Base-by-base conservation (phyloP, 2,329 filamentous ascomycete genomes). In the Aspergillus novofumigatus region DNA sequence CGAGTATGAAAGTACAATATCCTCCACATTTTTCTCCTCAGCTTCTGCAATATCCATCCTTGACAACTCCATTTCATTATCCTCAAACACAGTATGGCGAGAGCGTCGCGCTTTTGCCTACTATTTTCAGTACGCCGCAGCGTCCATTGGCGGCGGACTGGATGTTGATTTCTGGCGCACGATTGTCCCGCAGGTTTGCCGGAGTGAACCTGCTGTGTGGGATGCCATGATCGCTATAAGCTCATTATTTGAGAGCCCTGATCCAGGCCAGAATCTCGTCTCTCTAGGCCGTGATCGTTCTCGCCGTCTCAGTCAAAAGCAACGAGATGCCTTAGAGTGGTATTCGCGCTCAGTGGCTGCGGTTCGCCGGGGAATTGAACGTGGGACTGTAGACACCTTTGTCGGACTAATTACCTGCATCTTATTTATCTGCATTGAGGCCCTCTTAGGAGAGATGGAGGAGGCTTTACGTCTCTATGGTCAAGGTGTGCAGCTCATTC, bases 71-170 rank as follows among this genome's bases (percentile, higher is more conserved):
- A 56, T 67, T 3, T 65, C 67, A 28, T 51, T 57, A 10, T 61
- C 55, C 4, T 62, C 68, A 41, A 65, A 65, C 41, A 65, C 63
- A 5, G 65, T 63, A 1, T 71, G 59, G 58, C 62, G 67, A 47
- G 74, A 76, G 53, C 67, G 71, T 25, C 72, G 73, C 21, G 71
- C 72, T 7, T 76, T 76, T 62, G 68, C 70, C 1, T 73, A 69
- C 38, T 76, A 75, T 58, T 71, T 73, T 25, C 62, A 75, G 44
- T 59, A 66, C 21, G 67, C 67, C 1, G 72, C 70, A 11, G 59
- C 63, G 0, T 65, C 62, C 9, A 59, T 75, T 21, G 69, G 69
- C 1, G 74, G 73, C 20, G 65, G 59, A 3, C 53, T 75, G 9
- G 74, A 75, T 60, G 51, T 64, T 26, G 65, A 67, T 29, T 75